Evolutionary conservation across 306 rosid genomes (phyloP), one percentile per base, ranked within the genome.

Genomic region (Leucaena leucocephala): DNA sequence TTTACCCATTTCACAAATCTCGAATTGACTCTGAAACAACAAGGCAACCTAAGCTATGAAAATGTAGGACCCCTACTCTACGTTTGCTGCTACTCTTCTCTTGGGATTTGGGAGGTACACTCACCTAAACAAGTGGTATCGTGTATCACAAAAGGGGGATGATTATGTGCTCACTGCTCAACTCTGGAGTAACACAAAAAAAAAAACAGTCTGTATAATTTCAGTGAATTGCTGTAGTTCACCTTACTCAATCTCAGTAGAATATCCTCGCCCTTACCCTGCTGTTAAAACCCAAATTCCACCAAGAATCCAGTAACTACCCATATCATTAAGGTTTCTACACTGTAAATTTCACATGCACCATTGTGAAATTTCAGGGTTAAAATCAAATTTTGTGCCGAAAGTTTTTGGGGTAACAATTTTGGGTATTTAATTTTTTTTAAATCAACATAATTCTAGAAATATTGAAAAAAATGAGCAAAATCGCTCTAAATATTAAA

Each of bases 21-120:
- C 40, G 17, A 33, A 61, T 61, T 61, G 67, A 61, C 67, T 61
- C 40, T 4, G 40, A 33, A 61, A 27, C 42, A 7, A 70, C 14
- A 6, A 45, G 52, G 80, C 67, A 78, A 70, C 74, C 76, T 69
- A 70, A 50, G 68, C 55, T 4, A 55, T 34, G 6, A 35, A 35
- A 58, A 49, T 27, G 65, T 46, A 61, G 8, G 58, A 38, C 58
- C 59, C 65, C 57, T 62, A 61, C 61, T 19, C 54, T 48, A 76
- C 69, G 46, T 27, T 27, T 39, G 81, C 78, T 71, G 78, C 77
- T 43, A 19, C 13, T 46, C 75, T 57, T 21, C 42, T 72, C 66
- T 76, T 64, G 74, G 85, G 75, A 84, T 81, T 76, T 84, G 73
- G 69, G 69, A 61, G 40, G 67, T 61, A 33, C 66, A 36, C 45